phyloP scores from a whole-genome alignment of 306 rosid genomes.

The Fragaria iinumae region DNA sequence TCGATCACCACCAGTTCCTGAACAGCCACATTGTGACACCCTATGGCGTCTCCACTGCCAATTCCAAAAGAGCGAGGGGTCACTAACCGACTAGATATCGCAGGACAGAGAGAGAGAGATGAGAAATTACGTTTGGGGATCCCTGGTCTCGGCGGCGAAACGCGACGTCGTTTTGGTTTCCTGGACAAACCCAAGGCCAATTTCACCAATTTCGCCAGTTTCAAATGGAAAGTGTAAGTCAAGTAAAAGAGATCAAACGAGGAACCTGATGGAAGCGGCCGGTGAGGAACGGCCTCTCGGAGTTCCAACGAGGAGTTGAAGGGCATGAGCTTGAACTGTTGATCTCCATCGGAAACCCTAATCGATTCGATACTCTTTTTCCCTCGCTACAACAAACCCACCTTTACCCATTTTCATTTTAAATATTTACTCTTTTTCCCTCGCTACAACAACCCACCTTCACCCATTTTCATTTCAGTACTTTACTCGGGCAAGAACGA shows the following conservation, averaged over 20 bases:
- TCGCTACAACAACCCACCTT: too few species aligned
- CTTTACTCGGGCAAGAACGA: too few species aligned
- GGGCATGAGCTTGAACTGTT: conserved; percentile 9
- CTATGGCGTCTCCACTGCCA: conserved; percentile 48
- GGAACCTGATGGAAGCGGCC: conserved; percentile 61
- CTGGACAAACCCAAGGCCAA: conserved; percentile 18
- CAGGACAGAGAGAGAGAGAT: not conserved
- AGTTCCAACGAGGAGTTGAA: conserved; percentile 55
- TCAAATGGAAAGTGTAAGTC: not conserved
- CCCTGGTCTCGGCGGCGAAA: conserved; percentile 41
- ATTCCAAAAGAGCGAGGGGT: not conserved
- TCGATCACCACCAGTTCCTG: conserved; percentile 98
- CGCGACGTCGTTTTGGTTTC: conserved; percentile 45
- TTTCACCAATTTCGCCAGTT: not conserved
- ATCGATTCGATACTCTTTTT: too few species aligned
- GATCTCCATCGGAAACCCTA: not conserved
- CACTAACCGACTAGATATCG: too few species aligned
- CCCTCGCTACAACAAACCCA: too few species aligned
- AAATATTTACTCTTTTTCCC: too few species aligned
- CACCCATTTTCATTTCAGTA: too few species aligned
- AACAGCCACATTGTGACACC: conserved; percentile 72
- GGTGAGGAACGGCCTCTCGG: conserved; percentile 55
- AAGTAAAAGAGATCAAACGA: not conserved
- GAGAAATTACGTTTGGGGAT: conserved; percentile 32
- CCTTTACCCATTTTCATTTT: too few species aligned